Base-by-base conservation (phyloP, 2,329 filamentous ascomycete species). In the Neodidymelliopsis sp. region DNA sequence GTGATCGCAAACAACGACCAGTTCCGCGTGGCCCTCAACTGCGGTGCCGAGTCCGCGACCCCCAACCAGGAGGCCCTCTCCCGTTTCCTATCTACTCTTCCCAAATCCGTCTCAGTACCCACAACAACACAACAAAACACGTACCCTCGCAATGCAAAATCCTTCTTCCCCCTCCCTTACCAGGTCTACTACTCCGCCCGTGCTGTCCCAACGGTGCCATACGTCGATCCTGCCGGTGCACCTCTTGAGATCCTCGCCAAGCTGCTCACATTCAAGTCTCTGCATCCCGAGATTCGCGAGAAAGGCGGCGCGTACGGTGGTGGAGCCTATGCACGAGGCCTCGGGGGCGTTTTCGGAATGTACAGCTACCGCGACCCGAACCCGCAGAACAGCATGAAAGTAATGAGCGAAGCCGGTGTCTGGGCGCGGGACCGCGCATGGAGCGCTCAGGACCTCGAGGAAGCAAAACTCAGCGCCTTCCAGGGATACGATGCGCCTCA, bases 301-400 rank as follows among this genome's bases (percentile, higher is more conserved):
- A 97, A 97, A 75, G 94, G 94, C 23, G 94, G 94, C 27, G 94
- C 94, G 0, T 99, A 99, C 62, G 94, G 94, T 33, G 94, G 91
- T 16, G 91, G 92, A 11, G 93, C 94, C 1, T 93, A 91, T 70
- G 87, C 89, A 33, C 85, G 86, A 18, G 84, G 88, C 0, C 77
- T 96, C 6, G 88, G 90, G 59, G 93, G 92, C 18, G 73, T 96
- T 1, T 97, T 99, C 62, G 91, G 91, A 12, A 95, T 97, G 77
- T 97, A 96, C 76, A 93, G 90, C 33, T 99, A 99, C 80, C 89
- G 94, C 40, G 94, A 99, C 70, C 94, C 94, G 2, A 97, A 97
- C 69, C 93, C 94, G 0, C 80, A 87, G 54, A 97, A 96, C 73
- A 93, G 91, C 0, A 77, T 97, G 58, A 84, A 83, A 46, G 89